Evolutionary conservation across 345 rosid species (phyloP).

Genomic region (Salix exigua): DNA sequence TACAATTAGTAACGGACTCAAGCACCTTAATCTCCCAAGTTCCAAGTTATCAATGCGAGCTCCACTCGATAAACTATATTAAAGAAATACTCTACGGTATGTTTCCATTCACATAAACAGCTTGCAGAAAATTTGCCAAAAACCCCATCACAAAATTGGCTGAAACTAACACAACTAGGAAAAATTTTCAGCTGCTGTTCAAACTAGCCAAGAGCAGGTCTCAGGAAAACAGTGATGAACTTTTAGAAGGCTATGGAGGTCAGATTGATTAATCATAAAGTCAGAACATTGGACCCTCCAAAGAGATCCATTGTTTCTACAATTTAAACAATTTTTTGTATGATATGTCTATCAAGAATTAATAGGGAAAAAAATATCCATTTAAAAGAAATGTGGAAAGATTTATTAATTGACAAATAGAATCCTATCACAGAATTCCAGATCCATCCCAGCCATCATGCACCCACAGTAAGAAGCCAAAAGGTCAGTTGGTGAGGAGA

Average conservation of each 20-base stretch:
- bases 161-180: background rate
- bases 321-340: background rate
- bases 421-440: background rate
- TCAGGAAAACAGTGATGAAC: background rate
- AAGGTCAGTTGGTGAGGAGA: slow-evolving; percentile 15
- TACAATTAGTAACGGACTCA: background rate
- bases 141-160: background rate
- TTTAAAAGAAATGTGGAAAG: background rate
- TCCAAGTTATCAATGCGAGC: background rate
- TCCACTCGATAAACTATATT: background rate
- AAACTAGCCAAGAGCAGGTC: background rate
- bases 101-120: background rate
- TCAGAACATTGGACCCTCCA: background rate
- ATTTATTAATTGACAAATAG: background rate
- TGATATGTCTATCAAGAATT: too few relatives aligned
- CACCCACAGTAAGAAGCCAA: background rate
- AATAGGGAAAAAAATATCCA: background rate
- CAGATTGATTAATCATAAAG: background rate
- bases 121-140: background rate
- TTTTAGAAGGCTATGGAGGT: background rate
- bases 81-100: background rate
- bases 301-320: background rate
- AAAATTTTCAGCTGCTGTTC: background rate
- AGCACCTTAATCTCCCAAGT: background rate
- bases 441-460: background rate